These are phyloP conservation scores for Rostrohypoxylon terebratum DNA, from an alignment of 495 filamentous ascomycete species.

Conservation along the genomic window DNA sequence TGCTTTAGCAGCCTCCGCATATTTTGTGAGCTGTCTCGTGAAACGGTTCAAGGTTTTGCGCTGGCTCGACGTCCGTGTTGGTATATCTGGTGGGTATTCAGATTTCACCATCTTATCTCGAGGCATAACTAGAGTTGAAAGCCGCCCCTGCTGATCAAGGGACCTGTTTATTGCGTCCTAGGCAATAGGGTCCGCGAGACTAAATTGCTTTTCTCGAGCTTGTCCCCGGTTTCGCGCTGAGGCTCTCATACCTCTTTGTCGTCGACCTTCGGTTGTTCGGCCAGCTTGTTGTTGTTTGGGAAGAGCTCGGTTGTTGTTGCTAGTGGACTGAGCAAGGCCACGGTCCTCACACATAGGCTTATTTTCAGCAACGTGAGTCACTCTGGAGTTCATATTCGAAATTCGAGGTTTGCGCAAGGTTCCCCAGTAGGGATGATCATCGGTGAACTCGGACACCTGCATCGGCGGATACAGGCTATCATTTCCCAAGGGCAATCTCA, in stretches of 20 bases:
- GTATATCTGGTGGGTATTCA: constrained; percentile 12
- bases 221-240: constrained; percentile 11
- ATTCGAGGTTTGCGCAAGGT: constrained; percentile 40
- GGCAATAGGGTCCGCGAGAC: constrained; percentile 48
- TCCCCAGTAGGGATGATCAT: constrained; percentile 48
- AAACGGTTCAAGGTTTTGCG: constrained; percentile 55
- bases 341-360: background rate
- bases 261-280: constrained; percentile 14
- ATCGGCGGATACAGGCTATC: constrained; percentile 30
- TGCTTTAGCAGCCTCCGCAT: constrained; percentile 48
- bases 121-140: constrained; percentile 49
- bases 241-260: constrained; percentile 24
- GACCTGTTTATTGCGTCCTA: constrained; percentile 54
- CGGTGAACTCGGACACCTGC: constrained; percentile 37
- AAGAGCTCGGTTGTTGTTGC: background rate
- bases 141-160: constrained; percentile 52
- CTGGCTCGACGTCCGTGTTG: constrained; percentile 54
- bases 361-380: background rate
- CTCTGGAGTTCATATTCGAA: background rate
- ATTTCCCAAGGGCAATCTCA: constrained; percentile 20
- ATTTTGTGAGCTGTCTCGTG: constrained; percentile 56
- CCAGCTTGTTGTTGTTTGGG: background rate
- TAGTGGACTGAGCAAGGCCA: background rate
- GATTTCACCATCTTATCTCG: constrained; percentile 17
- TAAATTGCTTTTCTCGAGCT: constrained; percentile 43